phyloP scores from a whole-genome alignment of 2,329 filamentous ascomycete species.

The Alternaria sp. region DNA sequence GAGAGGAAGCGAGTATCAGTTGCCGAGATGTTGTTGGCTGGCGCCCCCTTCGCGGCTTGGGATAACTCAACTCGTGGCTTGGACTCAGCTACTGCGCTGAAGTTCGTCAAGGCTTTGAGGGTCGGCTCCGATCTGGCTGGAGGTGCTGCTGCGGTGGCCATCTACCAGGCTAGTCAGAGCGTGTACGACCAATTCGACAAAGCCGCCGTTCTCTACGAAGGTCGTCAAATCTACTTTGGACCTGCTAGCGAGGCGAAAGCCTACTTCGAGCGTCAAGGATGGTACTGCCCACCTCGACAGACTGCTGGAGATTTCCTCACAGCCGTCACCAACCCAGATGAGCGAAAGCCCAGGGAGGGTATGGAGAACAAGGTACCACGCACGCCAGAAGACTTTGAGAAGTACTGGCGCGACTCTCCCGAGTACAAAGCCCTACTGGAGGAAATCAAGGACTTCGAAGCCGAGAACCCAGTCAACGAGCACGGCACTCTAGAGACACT shows the following conservation, averaged over 20 bases:
- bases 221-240: constrained; percentile 80
- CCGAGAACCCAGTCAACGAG: constrained; percentile 55
- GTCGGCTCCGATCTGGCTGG: constrained; percentile 60
- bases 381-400: constrained; percentile 59
- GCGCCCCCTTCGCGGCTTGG: constrained; percentile 53
- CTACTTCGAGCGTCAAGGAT: constrained; percentile 76
- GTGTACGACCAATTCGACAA: constrained; percentile 76
- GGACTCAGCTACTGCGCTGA: constrained; percentile 62
- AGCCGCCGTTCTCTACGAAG: constrained; percentile 76
- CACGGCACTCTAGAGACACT: constrained; percentile 40
- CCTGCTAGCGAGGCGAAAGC: constrained; percentile 64
- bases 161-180: constrained; percentile 61
- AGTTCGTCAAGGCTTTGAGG: constrained; percentile 64
- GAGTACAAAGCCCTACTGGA: constrained; percentile 52
- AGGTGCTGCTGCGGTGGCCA: constrained; percentile 63
- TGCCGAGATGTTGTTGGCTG: constrained; percentile 60
- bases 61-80: constrained; percentile 56
- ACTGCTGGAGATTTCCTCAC: constrained; percentile 80
- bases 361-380: constrained; percentile 57
- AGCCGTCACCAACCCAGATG: constrained; percentile 66
- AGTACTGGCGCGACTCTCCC: constrained; percentile 62
- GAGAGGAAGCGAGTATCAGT: constrained; percentile 69
- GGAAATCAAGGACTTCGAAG: constrained; percentile 62
- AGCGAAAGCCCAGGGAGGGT: constrained; percentile 53
- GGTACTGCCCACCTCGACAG: constrained; percentile 70